phyloP scores from a whole-genome alignment of 164 flowering plant species.

The Kalanchoe fedtschenkoi region DNA sequence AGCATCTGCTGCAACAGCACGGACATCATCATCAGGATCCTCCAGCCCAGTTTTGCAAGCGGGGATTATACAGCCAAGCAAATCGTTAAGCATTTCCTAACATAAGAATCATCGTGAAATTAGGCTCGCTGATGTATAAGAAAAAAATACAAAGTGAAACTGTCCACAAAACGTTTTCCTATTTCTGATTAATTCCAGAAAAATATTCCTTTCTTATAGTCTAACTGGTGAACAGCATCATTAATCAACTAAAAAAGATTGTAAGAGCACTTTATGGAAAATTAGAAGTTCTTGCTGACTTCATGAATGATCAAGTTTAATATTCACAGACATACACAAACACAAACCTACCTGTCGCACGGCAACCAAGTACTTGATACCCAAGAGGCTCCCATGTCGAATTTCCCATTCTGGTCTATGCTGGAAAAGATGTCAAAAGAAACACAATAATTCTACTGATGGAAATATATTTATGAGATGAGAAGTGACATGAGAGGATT shows the following conservation, averaged over 20 bases:
- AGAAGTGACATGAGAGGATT: slow-evolving; percentile 7
- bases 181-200: not conserved
- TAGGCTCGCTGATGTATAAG: not conserved
- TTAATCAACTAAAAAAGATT: too few relatives aligned
- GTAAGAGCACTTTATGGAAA: too few relatives aligned
- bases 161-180: not conserved
- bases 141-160: not conserved
- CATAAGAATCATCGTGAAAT: not conserved
- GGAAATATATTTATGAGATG: not conserved
- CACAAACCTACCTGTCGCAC: slow-evolving; percentile 57
- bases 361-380: slow-evolving; percentile 93
- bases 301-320: not conserved
- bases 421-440: slow-evolving; percentile 34
- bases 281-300: not conserved
- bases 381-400: slow-evolving; percentile 97
- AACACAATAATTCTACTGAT: slow-evolving; percentile 8
- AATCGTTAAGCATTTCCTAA: slow-evolving; percentile 81
- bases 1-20: slow-evolving; percentile 99
- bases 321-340: not conserved
- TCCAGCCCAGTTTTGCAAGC: slow-evolving; percentile 90
- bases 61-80: slow-evolving; percentile 70
- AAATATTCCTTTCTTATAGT: not conserved
- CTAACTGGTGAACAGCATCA: not conserved
- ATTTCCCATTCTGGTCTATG: slow-evolving; percentile 96
- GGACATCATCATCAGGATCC: slow-evolving; percentile 99